Evolutionary conservation across 352 stramenopile genomes (phyloP).

Genomic region (Phytophthora parvispora): DNA sequence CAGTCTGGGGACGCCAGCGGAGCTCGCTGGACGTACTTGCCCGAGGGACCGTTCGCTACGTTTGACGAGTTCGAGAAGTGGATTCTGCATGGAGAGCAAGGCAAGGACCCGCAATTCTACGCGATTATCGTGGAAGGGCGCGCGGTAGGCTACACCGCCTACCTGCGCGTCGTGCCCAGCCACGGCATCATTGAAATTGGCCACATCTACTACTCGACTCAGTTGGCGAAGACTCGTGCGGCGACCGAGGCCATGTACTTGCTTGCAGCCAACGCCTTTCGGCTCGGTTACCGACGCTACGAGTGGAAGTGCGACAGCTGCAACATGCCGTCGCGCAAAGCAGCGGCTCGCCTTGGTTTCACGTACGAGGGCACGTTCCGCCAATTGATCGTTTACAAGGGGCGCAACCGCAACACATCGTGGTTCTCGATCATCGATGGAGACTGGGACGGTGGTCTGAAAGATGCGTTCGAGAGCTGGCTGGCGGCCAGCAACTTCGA

Average conservation of each 20-base stretch:
- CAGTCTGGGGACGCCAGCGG: conserved; percentile 11
- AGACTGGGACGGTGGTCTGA: conserved; percentile 19
- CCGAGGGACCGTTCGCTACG: conserved; percentile 10
- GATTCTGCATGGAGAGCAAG: not conserved
- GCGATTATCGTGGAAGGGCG: conserved; percentile 21
- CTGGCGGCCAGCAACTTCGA: conserved; percentile 19
- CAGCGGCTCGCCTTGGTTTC: conserved; percentile 19
- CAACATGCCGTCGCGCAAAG: conserved; percentile 11
- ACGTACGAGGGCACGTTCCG: conserved; percentile 26
- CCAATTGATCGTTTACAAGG: conserved; percentile 20
- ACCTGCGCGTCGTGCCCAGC: conserved; percentile 12
- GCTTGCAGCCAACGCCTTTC: conserved; percentile 16
- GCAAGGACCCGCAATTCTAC: conserved; percentile 19
- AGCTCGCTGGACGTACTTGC: conserved; percentile 27
- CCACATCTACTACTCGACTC: conserved; percentile 12
- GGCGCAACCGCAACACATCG: conserved; percentile 16
- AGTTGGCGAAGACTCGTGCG: conserved; percentile 14
- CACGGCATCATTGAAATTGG: conserved; percentile 16
- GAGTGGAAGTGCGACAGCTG: conserved; percentile 28
- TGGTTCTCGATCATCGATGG: conserved; percentile 31
- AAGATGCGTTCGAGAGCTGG: conserved; percentile 12
- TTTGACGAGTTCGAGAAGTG: conserved; percentile 22
- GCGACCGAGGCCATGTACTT: conserved; percentile 25
- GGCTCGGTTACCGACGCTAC: conserved; percentile 22
- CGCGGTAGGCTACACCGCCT: conserved; percentile 9